A percentile compares a stretch with the other conserved stretches of the same genome.
Conservation (phyloP, 352 stramenopile species). For the Lagenidium sp. region DNA sequence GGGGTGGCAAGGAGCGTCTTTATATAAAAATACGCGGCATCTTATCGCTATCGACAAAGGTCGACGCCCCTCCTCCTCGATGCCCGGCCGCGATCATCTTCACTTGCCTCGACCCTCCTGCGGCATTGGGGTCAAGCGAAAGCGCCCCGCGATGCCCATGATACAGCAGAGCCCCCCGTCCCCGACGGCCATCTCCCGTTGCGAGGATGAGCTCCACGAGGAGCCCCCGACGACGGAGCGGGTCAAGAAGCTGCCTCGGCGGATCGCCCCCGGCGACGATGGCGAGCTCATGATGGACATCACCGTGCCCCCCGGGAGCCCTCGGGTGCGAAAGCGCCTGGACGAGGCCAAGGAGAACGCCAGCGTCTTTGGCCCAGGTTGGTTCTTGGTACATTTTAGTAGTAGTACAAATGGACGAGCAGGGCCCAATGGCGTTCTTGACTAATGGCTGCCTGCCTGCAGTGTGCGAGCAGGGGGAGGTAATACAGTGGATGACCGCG, state of each 20-base stretch:
- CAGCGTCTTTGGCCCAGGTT: conserved; percentile 60
- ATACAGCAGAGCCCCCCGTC: too few species aligned
- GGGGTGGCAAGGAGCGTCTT: too few species aligned
- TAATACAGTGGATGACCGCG: conserved; percentile 81
- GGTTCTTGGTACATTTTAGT: not conserved
- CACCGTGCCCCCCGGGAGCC: conserved; percentile 22
- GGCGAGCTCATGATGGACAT: conserved; percentile 13
- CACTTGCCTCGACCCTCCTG: too few species aligned
- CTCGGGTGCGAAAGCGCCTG: conserved; percentile 55
- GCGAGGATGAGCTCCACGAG: too few species aligned
- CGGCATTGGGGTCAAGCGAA: too few species aligned
- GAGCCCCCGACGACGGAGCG: not conserved
- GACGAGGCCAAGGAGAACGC: conserved; percentile 73
- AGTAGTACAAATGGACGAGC: not conserved
- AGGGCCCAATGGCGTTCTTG: not conserved
- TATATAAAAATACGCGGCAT: too few species aligned
- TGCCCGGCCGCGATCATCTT: too few species aligned
- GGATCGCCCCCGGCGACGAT: not conserved
- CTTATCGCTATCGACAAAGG: too few species aligned
- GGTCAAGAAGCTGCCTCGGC: conserved; percentile 3
- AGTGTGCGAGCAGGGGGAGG: conserved; percentile 74
- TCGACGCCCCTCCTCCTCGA: too few species aligned
- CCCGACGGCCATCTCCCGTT: too few species aligned
- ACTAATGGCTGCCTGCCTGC: not conserved
- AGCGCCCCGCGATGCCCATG: too few species aligned